phyloP scores from a whole-genome alignment of 805 yeast species.

The Saccharomycopsis vini region DNA sequence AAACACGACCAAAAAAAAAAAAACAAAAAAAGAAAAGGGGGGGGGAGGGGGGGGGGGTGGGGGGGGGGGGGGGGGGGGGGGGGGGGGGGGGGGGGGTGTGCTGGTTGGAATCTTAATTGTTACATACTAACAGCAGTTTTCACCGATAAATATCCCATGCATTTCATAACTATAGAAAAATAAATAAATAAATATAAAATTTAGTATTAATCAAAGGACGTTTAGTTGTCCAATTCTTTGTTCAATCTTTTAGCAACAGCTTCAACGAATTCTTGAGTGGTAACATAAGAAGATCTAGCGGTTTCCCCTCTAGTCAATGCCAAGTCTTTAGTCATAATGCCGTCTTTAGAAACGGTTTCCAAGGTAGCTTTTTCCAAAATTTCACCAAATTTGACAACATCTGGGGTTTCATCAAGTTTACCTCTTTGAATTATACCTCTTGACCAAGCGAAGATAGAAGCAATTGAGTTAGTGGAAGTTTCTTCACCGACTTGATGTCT shows the following conservation, averaged over 20 bases:
- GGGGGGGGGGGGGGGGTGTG: no score
- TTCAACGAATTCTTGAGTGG: slow-evolving; percentile 68
- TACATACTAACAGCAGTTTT: no score
- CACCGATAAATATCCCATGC: no score
- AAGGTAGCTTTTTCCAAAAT: slow-evolving; percentile 57
- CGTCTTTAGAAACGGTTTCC: slow-evolving; percentile 65
- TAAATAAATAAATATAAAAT: no score
- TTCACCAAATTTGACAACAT: slow-evolving; percentile 58
- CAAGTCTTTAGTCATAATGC: slow-evolving; percentile 75
- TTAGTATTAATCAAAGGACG: no score
- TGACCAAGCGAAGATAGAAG: slow-evolving; percentile 82
- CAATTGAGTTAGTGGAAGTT: slow-evolving; percentile 79
- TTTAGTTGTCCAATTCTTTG: neutral
- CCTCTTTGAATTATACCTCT: slow-evolving; percentile 80
- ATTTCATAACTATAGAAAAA: no score
- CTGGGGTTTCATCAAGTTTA: slow-evolving; percentile 61
- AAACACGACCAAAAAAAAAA: no score
- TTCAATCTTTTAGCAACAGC: slow-evolving; percentile 60
- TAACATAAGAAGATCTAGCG: slow-evolving; percentile 53
- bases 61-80: no score
- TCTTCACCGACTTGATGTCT: slow-evolving; percentile 74
- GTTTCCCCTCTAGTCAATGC: slow-evolving; percentile 63
- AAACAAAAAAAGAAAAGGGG: no score
- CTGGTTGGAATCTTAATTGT: no score
- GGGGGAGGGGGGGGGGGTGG: no score